Percentiles rank a stretch among this genome's conserved stretches.
These are phyloP conservation scores for Amoebophrya sp. DNA, from an alignment of 169 alveolate species.

Conservation along the genomic window DNA sequence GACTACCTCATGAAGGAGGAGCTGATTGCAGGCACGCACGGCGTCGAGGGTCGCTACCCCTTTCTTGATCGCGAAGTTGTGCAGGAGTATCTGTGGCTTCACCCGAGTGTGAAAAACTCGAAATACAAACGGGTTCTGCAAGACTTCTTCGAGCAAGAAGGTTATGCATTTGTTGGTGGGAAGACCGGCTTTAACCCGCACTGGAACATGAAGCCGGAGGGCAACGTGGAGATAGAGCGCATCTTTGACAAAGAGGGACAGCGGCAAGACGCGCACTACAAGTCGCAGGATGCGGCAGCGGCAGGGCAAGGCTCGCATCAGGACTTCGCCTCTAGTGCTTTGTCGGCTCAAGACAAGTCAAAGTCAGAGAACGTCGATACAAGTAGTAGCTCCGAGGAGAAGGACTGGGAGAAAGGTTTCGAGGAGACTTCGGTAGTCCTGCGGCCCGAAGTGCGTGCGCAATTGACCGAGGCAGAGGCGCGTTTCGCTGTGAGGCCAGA, in stretches of 20 bases:
- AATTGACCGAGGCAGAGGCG: background rate
- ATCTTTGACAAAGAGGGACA: background rate
- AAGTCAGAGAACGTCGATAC: no score
- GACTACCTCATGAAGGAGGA: conserved; percentile 38
- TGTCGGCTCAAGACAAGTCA: no score
- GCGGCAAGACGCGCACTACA: background rate
- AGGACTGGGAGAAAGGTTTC: no score
- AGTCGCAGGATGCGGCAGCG: background rate
- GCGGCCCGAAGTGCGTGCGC: no score
- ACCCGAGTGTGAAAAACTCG: background rate
- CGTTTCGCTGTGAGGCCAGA: background rate
- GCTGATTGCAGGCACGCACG: conserved; percentile 37
- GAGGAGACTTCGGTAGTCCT: no score
- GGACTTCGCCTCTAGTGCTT: no score
- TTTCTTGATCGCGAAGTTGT: conserved; percentile 24
- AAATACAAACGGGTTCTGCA: conserved; percentile 4
- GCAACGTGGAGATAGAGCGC: background rate
- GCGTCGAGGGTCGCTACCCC: conserved; percentile 33
- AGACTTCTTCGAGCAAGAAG: background rate
- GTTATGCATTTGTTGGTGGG: background rate
- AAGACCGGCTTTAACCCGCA: background rate
- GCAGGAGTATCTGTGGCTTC: conserved; percentile 33
- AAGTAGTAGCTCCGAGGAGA: no score
- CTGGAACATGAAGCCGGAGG: background rate
- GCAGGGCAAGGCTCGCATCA: no score